phyloP scores from a whole-genome alignment of 1,139 yeast species.

The Candida freyschussii region DNA sequence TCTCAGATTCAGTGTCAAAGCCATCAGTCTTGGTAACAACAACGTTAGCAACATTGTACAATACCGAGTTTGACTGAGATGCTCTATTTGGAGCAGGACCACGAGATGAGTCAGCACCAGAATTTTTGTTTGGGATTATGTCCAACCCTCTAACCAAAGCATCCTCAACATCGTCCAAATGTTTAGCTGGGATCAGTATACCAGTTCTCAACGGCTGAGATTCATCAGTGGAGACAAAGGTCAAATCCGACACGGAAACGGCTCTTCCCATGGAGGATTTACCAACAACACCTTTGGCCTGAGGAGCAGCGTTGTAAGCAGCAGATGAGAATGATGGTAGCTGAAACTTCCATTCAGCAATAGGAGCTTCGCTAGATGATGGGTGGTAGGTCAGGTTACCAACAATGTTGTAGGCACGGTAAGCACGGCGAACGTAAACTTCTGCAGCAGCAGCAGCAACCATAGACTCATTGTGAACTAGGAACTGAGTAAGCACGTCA shows the following conservation, averaged over 20 bases:
- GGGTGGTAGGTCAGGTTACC: slow-evolving; percentile 65
- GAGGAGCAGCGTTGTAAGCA: slow-evolving; percentile 62
- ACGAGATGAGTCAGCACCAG: slow-evolving; percentile 28
- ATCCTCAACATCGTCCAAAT: slow-evolving; percentile 87
- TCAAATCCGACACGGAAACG: slow-evolving; percentile 86
- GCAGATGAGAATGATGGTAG: slow-evolving; percentile 83
- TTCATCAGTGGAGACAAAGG: slow-evolving; percentile 70
- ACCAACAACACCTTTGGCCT: slow-evolving; percentile 38
- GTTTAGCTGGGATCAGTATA: slow-evolving; percentile 75
- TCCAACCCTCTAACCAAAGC: slow-evolving; percentile 73
- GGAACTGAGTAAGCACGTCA: slow-evolving; percentile 90
- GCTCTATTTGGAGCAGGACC: slow-evolving; percentile 44
- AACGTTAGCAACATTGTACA: slow-evolving; percentile 77
- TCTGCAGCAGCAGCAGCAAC: slow-evolving; percentile 96
- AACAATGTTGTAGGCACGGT: slow-evolving; percentile 89
- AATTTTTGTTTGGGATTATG: slow-evolving; percentile 44
- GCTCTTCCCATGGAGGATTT: slow-evolving; percentile 65
- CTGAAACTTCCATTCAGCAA: slow-evolving; percentile 87
- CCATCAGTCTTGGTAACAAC: slow-evolving; percentile 73
- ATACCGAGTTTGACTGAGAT: slow-evolving; percentile 33
- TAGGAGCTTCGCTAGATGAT: slow-evolving; percentile 47
- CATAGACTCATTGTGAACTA: slow-evolving; percentile 77
- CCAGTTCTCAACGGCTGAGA: slow-evolving; percentile 74
- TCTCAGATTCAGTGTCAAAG: slow-evolving; percentile 64
- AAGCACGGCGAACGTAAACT: slow-evolving; percentile 93